Evolutionary conservation across 2,329 filamentous ascomycete genomes (phyloP), one percentile per base, ranked within the genome.

Genomic region (Chrysosphaeria jannelii): DNA sequence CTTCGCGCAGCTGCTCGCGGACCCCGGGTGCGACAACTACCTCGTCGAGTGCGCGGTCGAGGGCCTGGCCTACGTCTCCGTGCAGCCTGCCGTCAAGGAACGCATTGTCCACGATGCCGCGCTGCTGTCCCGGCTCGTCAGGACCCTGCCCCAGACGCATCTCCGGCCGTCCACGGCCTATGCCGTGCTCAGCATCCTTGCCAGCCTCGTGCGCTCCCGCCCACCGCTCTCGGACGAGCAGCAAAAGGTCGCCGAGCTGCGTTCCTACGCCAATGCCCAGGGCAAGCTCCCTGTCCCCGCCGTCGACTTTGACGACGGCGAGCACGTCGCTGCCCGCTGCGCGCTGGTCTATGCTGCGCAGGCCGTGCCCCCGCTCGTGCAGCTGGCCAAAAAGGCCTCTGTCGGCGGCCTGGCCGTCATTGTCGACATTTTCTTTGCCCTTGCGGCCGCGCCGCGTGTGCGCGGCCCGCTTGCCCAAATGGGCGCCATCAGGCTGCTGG

Each of bases 241-340:
- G 36, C 85, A 81, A 47, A 76, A 74, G 37, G 75, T 97, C 48
- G 60, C 60, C 5, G 74, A 97, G 40, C 57, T 97, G 21, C 91
- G 89, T 48, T 75, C 78, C 3, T 97, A 93, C 36, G 85, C 85
- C 9, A 75, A 89, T 38, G 71, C 76, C 1, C 65, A 66, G 5
- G 78, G 75, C 36, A 58, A 60, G 29, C 13, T 20, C 3, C 39
- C 57, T n/a, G 11, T 19, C 7, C 10, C 47, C 53, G 3, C 49
- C 57, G 62, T 79, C 36, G 59, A 62, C 6, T 50, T 88, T 0
- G 67, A 85, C 27, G 61, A 78, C 29, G 67, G 89, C 27, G 52
- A 66, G 3, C 63, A 72, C 32, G 78, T 89, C 16, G 52, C 59
- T 10, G 54, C 57, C 29, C 64, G 85, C 13, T 91, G 81, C 42